A percentile compares a stretch with the other conserved stretches of the same genome.
phyloP scores from a whole-genome alignment of 495 filamentous ascomycete genomes.

The Podospora bellae-mahoneyi region DNA sequence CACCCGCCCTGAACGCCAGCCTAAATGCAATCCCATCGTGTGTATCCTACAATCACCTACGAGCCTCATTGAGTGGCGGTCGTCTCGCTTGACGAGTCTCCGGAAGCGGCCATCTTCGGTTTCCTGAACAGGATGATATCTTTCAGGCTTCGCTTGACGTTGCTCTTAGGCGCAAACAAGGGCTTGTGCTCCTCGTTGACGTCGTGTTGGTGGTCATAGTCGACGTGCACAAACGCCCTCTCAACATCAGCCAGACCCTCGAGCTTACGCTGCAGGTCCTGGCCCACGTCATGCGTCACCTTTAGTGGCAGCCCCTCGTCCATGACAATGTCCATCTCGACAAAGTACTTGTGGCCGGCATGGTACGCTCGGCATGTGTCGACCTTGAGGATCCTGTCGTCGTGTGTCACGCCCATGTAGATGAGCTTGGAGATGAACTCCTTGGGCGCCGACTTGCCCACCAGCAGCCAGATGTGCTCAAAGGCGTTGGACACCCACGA shows the following conservation, averaged over 20 bases:
- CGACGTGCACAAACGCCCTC: conserved; percentile 56
- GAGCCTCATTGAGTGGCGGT: background rate
- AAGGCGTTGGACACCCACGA: conserved; percentile 56
- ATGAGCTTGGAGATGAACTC: conserved; percentile 57
- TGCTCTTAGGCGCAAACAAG: conserved; percentile 43
- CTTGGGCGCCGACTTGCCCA: conserved; percentile 52
- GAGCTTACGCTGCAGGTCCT: conserved; percentile 53
- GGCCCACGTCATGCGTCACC: conserved; percentile 53
- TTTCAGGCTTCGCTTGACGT: conserved; percentile 32
- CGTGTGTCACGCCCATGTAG: conserved; percentile 55
- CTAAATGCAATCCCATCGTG: background rate
- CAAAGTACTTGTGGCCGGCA: conserved; percentile 54
- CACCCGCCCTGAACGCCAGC: background rate
- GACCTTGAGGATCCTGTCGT: conserved; percentile 50
- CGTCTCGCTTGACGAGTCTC: background rate
- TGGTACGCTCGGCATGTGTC: conserved; percentile 57
- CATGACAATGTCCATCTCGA: conserved; percentile 59
- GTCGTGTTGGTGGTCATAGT: conserved; percentile 51
- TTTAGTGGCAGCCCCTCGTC: conserved; percentile 47
- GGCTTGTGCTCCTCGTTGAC: conserved; percentile 53
- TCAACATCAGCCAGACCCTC: conserved; percentile 54
- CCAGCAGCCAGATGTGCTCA: conserved; percentile 55
- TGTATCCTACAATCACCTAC: background rate
- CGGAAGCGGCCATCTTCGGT: conserved; percentile 22
- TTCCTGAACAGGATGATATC: conserved; percentile 41